phyloP scores from a whole-genome alignment of 2,329 filamentous ascomycete genomes.

The Aspergillus fumigatus region DNA sequence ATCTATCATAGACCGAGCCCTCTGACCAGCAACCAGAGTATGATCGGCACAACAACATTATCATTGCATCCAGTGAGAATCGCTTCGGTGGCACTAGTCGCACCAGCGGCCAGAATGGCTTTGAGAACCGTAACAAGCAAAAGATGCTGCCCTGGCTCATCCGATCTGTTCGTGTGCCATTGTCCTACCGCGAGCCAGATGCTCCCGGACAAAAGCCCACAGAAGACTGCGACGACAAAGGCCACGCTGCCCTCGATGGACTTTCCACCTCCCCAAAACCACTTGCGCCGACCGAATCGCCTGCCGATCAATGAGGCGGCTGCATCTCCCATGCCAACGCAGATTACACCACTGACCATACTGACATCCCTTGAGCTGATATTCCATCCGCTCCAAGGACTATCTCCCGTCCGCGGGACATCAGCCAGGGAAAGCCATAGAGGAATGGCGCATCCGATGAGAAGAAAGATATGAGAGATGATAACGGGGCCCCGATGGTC shows the following conservation, averaged over 20 bases:
- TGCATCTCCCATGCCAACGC: constrained; percentile 91
- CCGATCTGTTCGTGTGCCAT: constrained; percentile 48
- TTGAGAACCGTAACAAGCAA: constrained; percentile 48
- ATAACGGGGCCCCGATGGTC: constrained; percentile 93
- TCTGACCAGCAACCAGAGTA: constrained; percentile 88
- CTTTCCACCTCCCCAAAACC: constrained; percentile 96
- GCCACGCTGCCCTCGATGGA: constrained; percentile 82
- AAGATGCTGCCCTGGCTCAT: constrained; percentile 13
- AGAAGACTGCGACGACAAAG: constrained; percentile 73
- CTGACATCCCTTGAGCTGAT: constrained; percentile 68
- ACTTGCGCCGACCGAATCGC: constrained; percentile 80
- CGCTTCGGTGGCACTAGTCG: constrained; percentile 88
- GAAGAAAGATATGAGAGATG: constrained; percentile 89
- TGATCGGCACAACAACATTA: constrained; percentile 92
- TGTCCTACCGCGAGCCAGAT: constrained; percentile 72
- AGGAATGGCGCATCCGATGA: constrained; percentile 92
- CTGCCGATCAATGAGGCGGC: constrained; percentile 87
- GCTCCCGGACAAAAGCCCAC: constrained; percentile 66
- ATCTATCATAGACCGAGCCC: constrained; percentile 50
- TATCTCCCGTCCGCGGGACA: constrained; percentile 53
- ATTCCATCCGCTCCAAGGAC: constrained; percentile 68
- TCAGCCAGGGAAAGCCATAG: constrained; percentile 83
- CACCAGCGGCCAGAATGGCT: constrained; percentile 65
- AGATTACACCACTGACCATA: constrained; percentile 89
- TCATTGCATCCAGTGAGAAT: constrained; percentile 96